Conservation (phyloP, 306 rosid genomes). For the Cyamopsis tetragonoloba region DNA sequence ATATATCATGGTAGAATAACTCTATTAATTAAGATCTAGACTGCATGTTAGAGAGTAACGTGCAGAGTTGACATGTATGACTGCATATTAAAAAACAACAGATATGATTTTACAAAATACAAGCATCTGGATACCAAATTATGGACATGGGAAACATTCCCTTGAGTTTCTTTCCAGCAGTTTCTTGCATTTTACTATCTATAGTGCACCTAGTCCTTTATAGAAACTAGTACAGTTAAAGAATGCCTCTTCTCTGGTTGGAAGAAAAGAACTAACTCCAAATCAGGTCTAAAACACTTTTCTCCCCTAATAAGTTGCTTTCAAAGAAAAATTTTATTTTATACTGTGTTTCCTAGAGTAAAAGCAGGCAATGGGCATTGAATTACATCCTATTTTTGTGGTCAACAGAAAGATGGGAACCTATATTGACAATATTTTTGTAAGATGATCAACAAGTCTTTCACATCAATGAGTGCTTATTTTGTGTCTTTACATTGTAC, state of each 20-base stretch:
- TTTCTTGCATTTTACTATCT: neutral
- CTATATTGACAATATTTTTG: too few relatives aligned
- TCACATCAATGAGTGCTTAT: too few relatives aligned
- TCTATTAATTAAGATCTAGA: neutral
- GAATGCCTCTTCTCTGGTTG: too few relatives aligned
- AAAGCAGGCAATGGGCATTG: constrained; percentile 7
- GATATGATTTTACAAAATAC: neutral
- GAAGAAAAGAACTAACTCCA: too few relatives aligned
- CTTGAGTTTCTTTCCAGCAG: neutral
- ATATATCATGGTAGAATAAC: neutral
- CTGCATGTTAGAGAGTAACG: neutral
- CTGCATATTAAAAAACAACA: neutral
- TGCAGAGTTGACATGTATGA: too few relatives aligned
- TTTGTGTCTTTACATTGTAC: too few relatives aligned
- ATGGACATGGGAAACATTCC: neutral
- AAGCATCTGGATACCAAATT: neutral
- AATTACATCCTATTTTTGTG: too few relatives aligned
- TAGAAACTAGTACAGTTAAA: neutral
- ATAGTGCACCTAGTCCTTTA: neutral
- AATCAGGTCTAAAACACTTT: neutral
- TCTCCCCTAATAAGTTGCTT: neutral
- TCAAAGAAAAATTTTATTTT: neutral
- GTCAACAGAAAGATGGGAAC: too few relatives aligned
- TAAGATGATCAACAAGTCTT: too few relatives aligned
- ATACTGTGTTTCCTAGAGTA: neutral